phyloP scores from a whole-genome alignment of 2,329 filamentous ascomycete genomes.

The Alternaria arbusti region DNA sequence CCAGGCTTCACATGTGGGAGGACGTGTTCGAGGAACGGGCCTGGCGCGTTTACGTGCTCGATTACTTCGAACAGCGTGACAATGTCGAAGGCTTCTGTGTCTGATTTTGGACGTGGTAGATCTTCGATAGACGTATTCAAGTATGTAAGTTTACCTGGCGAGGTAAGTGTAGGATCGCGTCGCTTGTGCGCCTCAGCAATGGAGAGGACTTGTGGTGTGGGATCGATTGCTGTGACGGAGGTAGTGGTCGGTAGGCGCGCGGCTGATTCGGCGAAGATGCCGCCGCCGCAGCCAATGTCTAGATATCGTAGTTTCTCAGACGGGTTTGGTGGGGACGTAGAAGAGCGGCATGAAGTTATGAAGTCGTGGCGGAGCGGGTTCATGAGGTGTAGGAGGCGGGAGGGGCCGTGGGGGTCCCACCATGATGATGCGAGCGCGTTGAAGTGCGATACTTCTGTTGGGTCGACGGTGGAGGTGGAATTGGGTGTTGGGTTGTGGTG shows the following conservation, averaged over 20 bases:
- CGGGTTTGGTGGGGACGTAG: constrained; percentile 46
- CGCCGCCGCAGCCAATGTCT: constrained; percentile 93
- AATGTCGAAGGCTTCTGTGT: constrained; percentile 70
- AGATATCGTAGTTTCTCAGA: constrained; percentile 69
- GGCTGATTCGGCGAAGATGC: constrained; percentile 91
- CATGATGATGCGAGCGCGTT: constrained; percentile 89
- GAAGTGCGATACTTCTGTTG: constrained; percentile 92
- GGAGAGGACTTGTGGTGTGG: constrained; percentile 73
- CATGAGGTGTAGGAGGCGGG: constrained; percentile 93
- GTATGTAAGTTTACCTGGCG: constrained; percentile 69
- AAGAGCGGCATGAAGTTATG: constrained; percentile 71
- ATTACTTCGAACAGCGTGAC: constrained; percentile 93
- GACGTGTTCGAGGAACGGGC: constrained; percentile 74
- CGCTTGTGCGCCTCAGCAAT: constrained; percentile 79
- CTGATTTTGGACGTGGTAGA: constrained; percentile 51
- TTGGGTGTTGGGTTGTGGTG: constrained; percentile 23
- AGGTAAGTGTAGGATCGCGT: constrained; percentile 71
- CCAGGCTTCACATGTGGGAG: constrained; percentile 82
- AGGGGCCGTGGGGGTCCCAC: constrained; percentile 97
- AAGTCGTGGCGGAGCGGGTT: constrained; percentile 96
- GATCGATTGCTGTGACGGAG: constrained; percentile 78
- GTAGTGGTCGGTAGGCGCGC: constrained; percentile 69
- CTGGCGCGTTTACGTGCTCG: constrained; percentile 83
- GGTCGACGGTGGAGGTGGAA: constrained; percentile 65
- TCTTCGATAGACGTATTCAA: constrained; percentile 78